These are phyloP conservation scores for Chrysoporthe austroafricana DNA, from an alignment of 2,329 filamentous ascomycete genomes.

Conservation along the genomic window DNA sequence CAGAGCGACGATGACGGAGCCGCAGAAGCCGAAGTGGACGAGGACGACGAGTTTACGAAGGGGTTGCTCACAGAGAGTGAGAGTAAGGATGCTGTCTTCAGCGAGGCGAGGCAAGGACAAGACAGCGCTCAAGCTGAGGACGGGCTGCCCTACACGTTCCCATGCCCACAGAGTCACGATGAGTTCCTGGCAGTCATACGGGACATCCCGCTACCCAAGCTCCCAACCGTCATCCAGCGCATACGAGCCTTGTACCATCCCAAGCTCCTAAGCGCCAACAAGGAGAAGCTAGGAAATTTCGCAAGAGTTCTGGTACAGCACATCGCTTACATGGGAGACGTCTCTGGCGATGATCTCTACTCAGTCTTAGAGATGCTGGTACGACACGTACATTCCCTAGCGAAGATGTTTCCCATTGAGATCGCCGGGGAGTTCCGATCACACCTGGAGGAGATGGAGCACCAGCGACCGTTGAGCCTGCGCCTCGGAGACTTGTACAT, in stretches of 20 bases:
- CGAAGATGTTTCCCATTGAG: constrained; percentile 80
- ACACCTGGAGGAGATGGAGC: constrained; percentile 65
- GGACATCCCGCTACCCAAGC: constrained; percentile 63
- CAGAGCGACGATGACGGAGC: constrained; percentile 51
- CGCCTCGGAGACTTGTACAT: constrained; percentile 75
- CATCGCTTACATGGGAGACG: constrained; percentile 54
- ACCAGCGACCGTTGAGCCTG: constrained; percentile 54
- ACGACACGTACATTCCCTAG: constrained; percentile 89
- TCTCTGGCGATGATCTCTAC: constrained; percentile 57
- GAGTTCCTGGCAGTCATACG: constrained; percentile 73
- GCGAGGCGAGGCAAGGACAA: constrained; percentile 48
- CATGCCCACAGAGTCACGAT: constrained; percentile 77
- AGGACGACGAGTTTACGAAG: constrained; percentile 74
- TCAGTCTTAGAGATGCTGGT: constrained; percentile 76
- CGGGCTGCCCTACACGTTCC: constrained; percentile 79
- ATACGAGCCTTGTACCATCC: constrained; percentile 93
- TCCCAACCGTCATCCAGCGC: constrained; percentile 81
- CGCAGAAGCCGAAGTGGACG: constrained; percentile 40
- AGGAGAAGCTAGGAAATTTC: constrained; percentile 75
- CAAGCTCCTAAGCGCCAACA: constrained; percentile 83
- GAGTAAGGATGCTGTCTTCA: constrained; percentile 56
- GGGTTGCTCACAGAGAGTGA: constrained; percentile 67
- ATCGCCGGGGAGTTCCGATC: constrained; percentile 77
- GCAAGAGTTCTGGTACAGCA: constrained; percentile 68
- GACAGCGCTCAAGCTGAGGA: constrained; percentile 49